Conservation (phyloP, 176 grass and related monocot genomes). For the Eremochloa ophiuroides region DNA sequence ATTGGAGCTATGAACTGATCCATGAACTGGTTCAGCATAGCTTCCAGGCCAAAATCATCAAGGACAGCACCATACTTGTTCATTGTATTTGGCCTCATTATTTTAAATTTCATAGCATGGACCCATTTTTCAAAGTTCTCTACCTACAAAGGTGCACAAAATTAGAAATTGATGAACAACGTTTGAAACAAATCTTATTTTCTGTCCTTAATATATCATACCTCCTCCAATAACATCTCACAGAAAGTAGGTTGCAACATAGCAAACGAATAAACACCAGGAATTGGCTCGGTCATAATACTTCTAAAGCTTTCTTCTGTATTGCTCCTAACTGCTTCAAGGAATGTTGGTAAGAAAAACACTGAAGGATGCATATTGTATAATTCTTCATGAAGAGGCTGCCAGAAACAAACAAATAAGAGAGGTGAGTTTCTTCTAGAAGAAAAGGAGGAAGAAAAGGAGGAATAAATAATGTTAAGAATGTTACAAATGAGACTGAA, state of each 20-base stretch:
- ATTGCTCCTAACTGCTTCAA: slow-evolving; percentile 74
- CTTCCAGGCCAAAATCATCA: slow-evolving; percentile 96
- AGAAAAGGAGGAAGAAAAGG: not conserved
- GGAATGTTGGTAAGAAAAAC: slow-evolving; percentile 82
- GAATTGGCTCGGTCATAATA: slow-evolving; percentile 74
- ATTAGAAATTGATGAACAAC: slow-evolving; percentile 3
- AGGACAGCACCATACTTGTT: slow-evolving; percentile 97
- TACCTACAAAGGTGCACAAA: slow-evolving; percentile 56
- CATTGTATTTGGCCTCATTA: slow-evolving; percentile 99
- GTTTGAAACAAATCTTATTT: slow-evolving; percentile 6
- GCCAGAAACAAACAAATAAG: slow-evolving; percentile 15
- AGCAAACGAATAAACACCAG: slow-evolving; percentile 94
- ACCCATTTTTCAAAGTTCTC: slow-evolving; percentile 97
- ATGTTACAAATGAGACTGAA: not conserved
- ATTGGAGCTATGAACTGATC: slow-evolving; percentile 85
- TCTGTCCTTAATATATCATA: slow-evolving; percentile 24
- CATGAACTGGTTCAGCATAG: slow-evolving; percentile 91
- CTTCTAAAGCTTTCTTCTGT: slow-evolving; percentile 81
- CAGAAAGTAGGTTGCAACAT: slow-evolving; percentile 88
- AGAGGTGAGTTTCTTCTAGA: slow-evolving; percentile 19
- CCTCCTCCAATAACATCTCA: slow-evolving; percentile 87
- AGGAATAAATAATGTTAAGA: not conserved
- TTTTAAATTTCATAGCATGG: slow-evolving; percentile 78
- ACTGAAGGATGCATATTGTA: slow-evolving; percentile 69
- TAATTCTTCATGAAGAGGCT: slow-evolving; percentile 86